Evolutionary conservation across 1,284 basidiomycete species (phyloP), one percentile per base, ranked within the genome.

Genomic region (Bjerkandera adusta): DNA sequence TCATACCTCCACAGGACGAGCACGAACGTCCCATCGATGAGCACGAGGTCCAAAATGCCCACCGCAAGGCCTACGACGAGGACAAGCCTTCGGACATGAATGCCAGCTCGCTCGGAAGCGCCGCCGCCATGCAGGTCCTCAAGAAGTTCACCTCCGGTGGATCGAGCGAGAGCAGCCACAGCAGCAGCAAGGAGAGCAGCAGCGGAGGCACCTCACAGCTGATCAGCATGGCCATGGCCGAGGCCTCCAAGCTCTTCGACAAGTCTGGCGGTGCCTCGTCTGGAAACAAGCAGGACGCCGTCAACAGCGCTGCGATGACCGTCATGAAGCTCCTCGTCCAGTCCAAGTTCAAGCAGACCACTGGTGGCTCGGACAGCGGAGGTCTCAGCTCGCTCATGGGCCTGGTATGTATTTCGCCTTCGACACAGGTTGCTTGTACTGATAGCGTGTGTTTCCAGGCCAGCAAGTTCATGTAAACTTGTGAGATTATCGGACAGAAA

Each of bases 301-400:
- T 93, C 58, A 89, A 86, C 55, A 77, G 85, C 12, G 91, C 90
- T 36, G 89, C 85, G 3, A 83, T 85, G 79, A 91, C 85, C 1
- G 79, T 89, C 48, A 83, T 92, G 79, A 92, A 93, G 68, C 70
- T 92, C 10, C 60, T 85, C 50, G 79, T 83, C 45, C 78, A 86
- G 62, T 79, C 77, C 36, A 84, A 87, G 67, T 71, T 86, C 50
- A 68, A 75, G 35, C 57, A 67, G 2, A 62, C 64, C 4, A 68
- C 67, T 20, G 83, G 84, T 5, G 84, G 83, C 0, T 53, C 72
- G 12, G 76, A 80, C 61, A 86, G 82, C 22, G 87, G 88, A 39
- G 85, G 85, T 5, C 58, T 88, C 13, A 57, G 76, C 25, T 59
- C 72, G 13, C 54, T 91, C 43, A 68, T 82, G 68, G 59, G 77